These are phyloP conservation scores for Arabis alpina DNA, from an alignment of 345 rosid genomes.

Conservation along the genomic window DNA sequence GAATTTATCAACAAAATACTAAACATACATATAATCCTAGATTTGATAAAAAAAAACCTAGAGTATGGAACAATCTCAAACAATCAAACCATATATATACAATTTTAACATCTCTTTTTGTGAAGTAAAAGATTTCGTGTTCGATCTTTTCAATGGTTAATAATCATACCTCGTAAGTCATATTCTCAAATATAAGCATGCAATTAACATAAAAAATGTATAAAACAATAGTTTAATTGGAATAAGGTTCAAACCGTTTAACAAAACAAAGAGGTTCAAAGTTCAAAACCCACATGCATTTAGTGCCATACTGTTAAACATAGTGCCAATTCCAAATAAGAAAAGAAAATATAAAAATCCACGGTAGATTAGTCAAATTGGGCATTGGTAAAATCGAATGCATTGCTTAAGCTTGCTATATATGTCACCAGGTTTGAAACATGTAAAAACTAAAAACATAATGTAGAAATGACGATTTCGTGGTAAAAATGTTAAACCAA, in stretches of 20 bases:
- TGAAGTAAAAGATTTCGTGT: background rate
- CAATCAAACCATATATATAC: no score
- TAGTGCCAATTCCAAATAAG: background rate
- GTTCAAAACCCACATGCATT: background rate
- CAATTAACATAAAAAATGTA: background rate
- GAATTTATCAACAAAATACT: no score
- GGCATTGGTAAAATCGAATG: constrained; percentile 40
- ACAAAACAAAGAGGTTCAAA: no score
- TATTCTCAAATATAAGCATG: constrained; percentile 6
- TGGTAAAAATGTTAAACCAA: constrained; percentile 37
- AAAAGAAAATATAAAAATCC: background rate
- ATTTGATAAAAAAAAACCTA: no score
- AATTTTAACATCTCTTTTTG: background rate
- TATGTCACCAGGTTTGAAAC: constrained; percentile 44
- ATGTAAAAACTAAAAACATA: constrained; percentile 32
- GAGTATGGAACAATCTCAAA: no score
- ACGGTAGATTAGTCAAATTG: constrained; percentile 5
- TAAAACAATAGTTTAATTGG: background rate
- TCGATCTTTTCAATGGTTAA: background rate
- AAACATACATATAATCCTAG: no score
- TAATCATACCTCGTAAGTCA: background rate
- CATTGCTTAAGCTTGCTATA: constrained; percentile 46
- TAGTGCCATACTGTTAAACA: background rate
- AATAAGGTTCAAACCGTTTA: background rate
- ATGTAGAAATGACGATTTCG: constrained; percentile 37